Evolutionary conservation across 257 asterid species (phyloP), one percentile per base, ranked within the genome.

Genomic region (Solanum peruvianum): DNA sequence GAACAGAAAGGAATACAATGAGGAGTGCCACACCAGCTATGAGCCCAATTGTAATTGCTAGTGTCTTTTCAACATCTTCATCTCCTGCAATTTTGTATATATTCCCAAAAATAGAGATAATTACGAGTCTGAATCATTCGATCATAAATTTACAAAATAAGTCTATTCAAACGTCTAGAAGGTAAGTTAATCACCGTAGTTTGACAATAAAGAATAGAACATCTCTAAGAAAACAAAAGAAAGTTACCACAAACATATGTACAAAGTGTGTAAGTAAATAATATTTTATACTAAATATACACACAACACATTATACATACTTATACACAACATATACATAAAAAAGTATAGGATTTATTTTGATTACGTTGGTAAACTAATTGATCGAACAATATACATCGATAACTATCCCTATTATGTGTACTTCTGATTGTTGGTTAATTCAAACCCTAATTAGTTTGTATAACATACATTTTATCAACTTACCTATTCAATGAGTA

Each of bases 41-140:
- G 64, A 96, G 92, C 72, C 99, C 99, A 90, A 97, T 92, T 33
- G 93, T 92, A 52, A 97, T 94, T 86, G 99, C 99, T 4, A 95
- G 92, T 31, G 97, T 92, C 92, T 86, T 97, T 86, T 94, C 94
- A 87, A 90, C 87, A 47, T 92, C 99, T 5, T 93, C 94, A 77
- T 91, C 91, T 21, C 90, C 90, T 49, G 83, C 83, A 85, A 18
- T 75, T 27, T 52, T n/a, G 13, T 75, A 23, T 23, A 23, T 3
- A n/a, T 44, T n/a, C 13, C 12, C 31, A 27, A 76, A 69, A 25
- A 1, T 25, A 25, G 35, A 12, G 37, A 13, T 67, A 67, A 66
- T 66, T 66, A 25, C 2, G 2, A 3, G 0, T 66, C 11, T 5
- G 21, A 66, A 66, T 3, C 73, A 66, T 66, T 66, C 37, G 11